phyloP scores from a whole-genome alignment of 2,329 filamentous ascomycete species.

The Periconia sp. region DNA sequence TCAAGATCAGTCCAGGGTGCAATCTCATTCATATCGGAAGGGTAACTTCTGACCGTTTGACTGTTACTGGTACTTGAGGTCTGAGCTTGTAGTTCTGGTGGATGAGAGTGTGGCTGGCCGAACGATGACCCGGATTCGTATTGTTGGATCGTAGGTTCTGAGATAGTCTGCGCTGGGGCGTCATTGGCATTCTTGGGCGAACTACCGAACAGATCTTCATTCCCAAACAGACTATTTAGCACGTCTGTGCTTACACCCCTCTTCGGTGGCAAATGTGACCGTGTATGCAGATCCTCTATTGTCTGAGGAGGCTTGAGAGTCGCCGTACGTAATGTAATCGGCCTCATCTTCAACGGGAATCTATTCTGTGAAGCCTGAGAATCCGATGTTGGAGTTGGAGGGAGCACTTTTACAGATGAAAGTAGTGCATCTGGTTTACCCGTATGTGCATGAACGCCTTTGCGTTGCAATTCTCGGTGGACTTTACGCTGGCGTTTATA shows the following conservation, averaged over 20 bases:
- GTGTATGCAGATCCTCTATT: too few relatives aligned
- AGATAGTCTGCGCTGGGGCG: conserved; percentile 1
- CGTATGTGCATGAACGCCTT: not conserved
- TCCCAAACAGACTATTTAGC: not conserved
- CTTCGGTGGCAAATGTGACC: too few relatives aligned
- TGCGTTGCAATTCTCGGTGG: conserved; percentile 21
- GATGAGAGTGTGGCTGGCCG: not conserved
- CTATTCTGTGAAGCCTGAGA: too few relatives aligned
- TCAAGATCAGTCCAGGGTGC: conserved; percentile 32
- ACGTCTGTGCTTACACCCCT: too few relatives aligned
- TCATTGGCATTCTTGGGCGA: not conserved
- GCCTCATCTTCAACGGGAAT: too few relatives aligned
- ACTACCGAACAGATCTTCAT: not conserved
- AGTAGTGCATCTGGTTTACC: not conserved
- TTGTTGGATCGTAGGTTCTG: not conserved
- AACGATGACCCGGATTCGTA: not conserved
- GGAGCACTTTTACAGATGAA: not conserved
- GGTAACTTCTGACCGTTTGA: conserved; percentile 15
- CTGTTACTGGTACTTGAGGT: conserved; percentile 17
- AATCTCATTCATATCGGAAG: conserved; percentile 24
- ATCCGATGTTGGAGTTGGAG: conserved; percentile 8
- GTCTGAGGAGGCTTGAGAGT: too few relatives aligned
- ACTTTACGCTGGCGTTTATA: conserved; percentile 51
- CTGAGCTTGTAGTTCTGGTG: not conserved
- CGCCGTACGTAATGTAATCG: too few relatives aligned